These are phyloP conservation scores for Misopates orontium DNA, from an alignment of 257 asterid genomes.

Conservation along the genomic window DNA sequence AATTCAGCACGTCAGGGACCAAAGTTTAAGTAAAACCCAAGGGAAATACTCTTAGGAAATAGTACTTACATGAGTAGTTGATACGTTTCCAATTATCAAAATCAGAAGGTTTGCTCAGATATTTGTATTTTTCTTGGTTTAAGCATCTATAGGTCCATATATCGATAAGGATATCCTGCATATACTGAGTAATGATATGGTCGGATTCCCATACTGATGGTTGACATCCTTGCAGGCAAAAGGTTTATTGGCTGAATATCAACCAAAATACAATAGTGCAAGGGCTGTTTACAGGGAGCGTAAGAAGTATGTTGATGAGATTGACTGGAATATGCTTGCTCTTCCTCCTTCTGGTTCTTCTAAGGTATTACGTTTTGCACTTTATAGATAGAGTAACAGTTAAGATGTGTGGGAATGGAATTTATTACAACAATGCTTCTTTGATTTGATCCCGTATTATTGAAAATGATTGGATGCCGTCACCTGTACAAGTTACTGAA, in stretches of 20 bases:
- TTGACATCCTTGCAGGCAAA: conserved; percentile 68
- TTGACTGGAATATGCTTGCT: conserved; percentile 98
- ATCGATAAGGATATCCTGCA: conserved; percentile 7
- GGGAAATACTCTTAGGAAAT: not conserved
- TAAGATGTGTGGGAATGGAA: not conserved
- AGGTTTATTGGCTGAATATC: conserved; percentile 89
- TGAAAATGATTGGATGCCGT: conserved; percentile 1
- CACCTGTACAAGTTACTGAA: conserved; percentile 18
- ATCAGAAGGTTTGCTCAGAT: not conserved
- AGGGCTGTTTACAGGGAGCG: conserved; percentile 97
- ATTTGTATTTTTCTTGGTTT: conserved; percentile 7
- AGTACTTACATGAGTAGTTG: not conserved
- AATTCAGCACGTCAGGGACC: too few relatives aligned
- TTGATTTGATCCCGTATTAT: conserved; percentile 13
- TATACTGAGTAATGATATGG: conserved; percentile 21
- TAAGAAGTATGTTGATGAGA: conserved; percentile 86
- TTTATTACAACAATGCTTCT: not conserved
- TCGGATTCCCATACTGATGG: conserved; percentile 28
- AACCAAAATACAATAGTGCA: conserved; percentile 94
- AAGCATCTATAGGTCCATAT: not conserved
- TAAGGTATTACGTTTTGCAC: conserved; percentile 49
- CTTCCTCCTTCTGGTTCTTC: conserved; percentile 89
- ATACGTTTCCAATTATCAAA: conserved; percentile 5
- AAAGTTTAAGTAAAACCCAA: too few relatives aligned
- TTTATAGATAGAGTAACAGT: conserved; percentile 7